Conservation (phyloP, 1,139 yeast genomes). For the Sugiyamaella neomexicana region DNA sequence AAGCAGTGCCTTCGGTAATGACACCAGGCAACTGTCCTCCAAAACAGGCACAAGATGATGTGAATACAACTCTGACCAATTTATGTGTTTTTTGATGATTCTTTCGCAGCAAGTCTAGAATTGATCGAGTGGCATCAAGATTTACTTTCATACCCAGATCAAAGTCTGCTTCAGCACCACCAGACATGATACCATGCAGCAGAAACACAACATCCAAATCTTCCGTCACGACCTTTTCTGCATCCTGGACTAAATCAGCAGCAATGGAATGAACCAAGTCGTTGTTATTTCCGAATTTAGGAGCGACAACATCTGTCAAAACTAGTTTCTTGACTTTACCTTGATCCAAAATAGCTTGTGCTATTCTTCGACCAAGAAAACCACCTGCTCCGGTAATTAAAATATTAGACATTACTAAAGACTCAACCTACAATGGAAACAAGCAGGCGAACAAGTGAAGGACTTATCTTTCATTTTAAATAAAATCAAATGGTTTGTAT, state of each 20-base stretch:
- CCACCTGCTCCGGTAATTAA: constrained; percentile 32
- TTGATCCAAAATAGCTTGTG: constrained; percentile 24
- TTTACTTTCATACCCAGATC: constrained; percentile 33
- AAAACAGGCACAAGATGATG: constrained; percentile 30
- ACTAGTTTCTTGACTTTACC: constrained; percentile 21
- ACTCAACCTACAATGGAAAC: too few relatives aligned
- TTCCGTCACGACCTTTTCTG: constrained; percentile 21
- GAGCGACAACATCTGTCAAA: constrained; percentile 29
- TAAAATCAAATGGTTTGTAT: background rate
- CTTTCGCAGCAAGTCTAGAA: constrained; percentile 26
- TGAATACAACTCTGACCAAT: constrained; percentile 27
- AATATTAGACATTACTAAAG: constrained; percentile 5
- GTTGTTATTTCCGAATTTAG: constrained; percentile 11
- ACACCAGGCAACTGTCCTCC: constrained; percentile 30
- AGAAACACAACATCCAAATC: constrained; percentile 27
- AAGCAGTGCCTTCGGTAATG: constrained; percentile 26
- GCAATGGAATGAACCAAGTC: constrained; percentile 17
- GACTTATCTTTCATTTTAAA: too few relatives aligned
- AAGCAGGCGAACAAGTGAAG: too few relatives aligned
- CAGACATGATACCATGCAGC: constrained; percentile 34
- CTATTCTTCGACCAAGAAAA: constrained; percentile 29
- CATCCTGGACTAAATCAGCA: constrained; percentile 26
- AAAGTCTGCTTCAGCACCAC: constrained; percentile 32
- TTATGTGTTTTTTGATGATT: constrained; percentile 9
- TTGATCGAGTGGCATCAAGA: constrained; percentile 29